Base-by-base conservation (phyloP, 768 basidiomycete species). In the Calocybe gangraenosa region DNA sequence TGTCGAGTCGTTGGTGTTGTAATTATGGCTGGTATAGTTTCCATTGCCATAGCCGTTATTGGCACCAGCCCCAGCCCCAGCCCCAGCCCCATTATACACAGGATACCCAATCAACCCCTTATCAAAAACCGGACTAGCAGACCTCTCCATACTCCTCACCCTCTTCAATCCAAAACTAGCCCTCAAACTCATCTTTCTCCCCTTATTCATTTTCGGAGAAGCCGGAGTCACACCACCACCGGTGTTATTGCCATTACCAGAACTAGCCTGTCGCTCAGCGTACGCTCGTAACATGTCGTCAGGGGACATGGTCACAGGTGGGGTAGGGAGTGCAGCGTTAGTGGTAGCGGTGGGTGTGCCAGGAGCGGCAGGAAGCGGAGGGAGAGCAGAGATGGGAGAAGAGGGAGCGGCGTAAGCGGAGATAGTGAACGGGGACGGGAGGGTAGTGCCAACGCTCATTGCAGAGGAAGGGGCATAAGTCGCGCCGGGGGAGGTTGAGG, bases 201-300 rank as follows among this genome's bases (percentile, higher is more conserved):
- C 50, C 20, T 49, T 45, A 0, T n/a, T 23, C 0, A 5, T 10
- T 8, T 44, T 39, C 1, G 40, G 38, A 3, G 47, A 42, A 25
- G 35, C 18, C n/a, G 3, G 31, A 9, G 22, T 11, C 11, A 37
- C 8, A 1, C 21, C 7, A 39, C 33, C 15, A 11, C 31, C 2
- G 9, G 34, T 15, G 11, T 17, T 3, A 19, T 40, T 32, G 3
- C 31, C 20, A 10, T 34, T 10, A 11, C 40, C 11, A 22, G 38
- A 15, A 32, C 47, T 43, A 18, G 55, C 49, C 35, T 57, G 58
- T 4, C 65, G 59, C n/a, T 62, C 75, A 4, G 85, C 85, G 48
- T 87, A 88, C 1, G 82, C 83, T 30, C 82, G 78, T 36, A 89
- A 69, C 81, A 89, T 84, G 19, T 78, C 87, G 57, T 90, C 87